Base-by-base conservation (phyloP, 345 rosid species). In the Boechera retrofracta region DNA sequence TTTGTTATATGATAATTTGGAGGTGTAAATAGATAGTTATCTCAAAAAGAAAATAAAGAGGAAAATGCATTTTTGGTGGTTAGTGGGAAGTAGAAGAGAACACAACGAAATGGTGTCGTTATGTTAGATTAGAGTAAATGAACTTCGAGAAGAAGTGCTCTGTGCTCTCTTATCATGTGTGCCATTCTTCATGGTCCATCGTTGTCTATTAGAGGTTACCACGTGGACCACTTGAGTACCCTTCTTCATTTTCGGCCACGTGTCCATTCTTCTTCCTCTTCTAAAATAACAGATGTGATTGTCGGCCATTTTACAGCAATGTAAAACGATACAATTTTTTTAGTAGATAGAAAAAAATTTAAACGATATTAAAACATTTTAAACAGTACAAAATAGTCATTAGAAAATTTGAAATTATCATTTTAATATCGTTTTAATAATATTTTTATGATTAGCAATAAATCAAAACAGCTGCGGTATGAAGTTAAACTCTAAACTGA, bases 101-200 rank as follows among this genome's bases (percentile, higher is more conserved):
- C 63, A 69, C 48, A 67, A 10, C 3, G 45, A 52, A 36, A 36
- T 12, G 53, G 63, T 29, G 73, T 69, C 39, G 52, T 69, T 29
- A 39, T 26, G 39, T 4, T 2, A 18, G 24, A 21, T 4, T 2
- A 15, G 74, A 31, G 32, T 70, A 55, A 70, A 56, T 70, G 55
- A 56, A 70, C 44, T 70, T 41, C 18, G 42, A 56, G 74, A 54
- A 55, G 73, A 69, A 53, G 33, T 55, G 44, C 7, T 39, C 52
- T n/a, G 33, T 55, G 44, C 7, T 41, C 62, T n/a, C 35, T 39
- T 54, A 69, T 38, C 73, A 9, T 52, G 0, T 54, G 73, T 69
- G 51, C 51, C 36, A 7, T 42, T 42, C 31, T 4, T 42, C 65
- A 31, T 57, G 56, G 24, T 70, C 74, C 74, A 70, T 29, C 74